Conservation (phyloP, 495 filamentous ascomycete genomes). For the Penicillium lividum region DNA sequence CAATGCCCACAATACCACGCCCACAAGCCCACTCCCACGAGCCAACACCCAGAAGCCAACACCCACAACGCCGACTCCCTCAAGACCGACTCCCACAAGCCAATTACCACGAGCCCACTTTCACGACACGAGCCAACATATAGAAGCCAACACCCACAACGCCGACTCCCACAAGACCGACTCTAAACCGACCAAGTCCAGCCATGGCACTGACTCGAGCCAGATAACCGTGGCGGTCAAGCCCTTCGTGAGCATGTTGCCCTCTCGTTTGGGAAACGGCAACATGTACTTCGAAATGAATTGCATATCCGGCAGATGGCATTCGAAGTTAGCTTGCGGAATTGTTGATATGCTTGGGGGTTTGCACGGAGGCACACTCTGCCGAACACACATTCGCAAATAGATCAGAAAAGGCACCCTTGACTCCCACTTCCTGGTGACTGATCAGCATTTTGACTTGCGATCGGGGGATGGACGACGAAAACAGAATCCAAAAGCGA, state of each 20-base stretch:
- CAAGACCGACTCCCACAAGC: too few species aligned
- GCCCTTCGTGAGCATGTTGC: background rate
- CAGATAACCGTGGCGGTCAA: background rate
- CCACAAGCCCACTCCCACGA: background rate
- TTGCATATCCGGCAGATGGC: background rate
- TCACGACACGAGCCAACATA: too few species aligned
- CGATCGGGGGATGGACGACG: background rate
- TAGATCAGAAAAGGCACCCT: background rate
- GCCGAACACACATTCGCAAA: background rate
- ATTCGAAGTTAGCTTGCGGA: background rate
- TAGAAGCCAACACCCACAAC: background rate
- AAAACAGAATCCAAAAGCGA: background rate
- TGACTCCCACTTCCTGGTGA: background rate
- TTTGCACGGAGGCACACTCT: background rate
- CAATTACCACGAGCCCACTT: too few species aligned
- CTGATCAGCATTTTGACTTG: background rate
- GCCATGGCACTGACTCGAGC: conserved; percentile 1
- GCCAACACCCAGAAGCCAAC: background rate
- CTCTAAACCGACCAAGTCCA: background rate
- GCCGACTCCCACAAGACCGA: conserved; percentile 1
- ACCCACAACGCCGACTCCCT: too few species aligned
- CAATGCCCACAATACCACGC: too few species aligned
- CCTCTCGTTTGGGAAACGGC: conserved; percentile 1
- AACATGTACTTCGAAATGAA: background rate
- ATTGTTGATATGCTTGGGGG: background rate